Percentiles rank a stretch among this genome's conserved stretches.
Conservation (phyloP, 2,329 filamentous ascomycete genomes). For the Neonectria ditissima region DNA sequence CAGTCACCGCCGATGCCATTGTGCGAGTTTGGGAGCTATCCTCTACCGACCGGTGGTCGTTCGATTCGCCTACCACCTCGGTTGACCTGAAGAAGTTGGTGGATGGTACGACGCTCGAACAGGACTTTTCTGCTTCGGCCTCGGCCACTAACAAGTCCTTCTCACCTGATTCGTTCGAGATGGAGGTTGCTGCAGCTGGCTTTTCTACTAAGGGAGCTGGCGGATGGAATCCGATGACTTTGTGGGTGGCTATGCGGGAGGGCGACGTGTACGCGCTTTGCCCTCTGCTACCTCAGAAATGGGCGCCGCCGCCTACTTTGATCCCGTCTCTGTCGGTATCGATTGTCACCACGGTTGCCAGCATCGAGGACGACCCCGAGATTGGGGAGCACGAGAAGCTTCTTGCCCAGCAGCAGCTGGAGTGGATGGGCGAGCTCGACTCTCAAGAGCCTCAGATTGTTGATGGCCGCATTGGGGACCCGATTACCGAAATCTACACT, state of each 20-base stretch:
- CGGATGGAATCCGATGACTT: conserved; percentile 95
- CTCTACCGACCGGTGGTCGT: conserved; percentile 85
- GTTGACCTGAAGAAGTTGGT: conserved; percentile 91
- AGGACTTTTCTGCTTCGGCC: conserved; percentile 83
- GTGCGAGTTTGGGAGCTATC: conserved; percentile 93
- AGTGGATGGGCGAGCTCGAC: conserved; percentile 76
- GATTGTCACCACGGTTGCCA: conserved; percentile 79
- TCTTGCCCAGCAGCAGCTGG: conserved; percentile 72
- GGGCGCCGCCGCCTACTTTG: conserved; percentile 81
- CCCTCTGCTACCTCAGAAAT: conserved; percentile 87
- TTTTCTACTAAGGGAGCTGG: conserved; percentile 77
- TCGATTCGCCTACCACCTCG: conserved; percentile 83
- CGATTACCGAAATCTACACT: conserved; percentile 65
- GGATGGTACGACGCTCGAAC: conserved; percentile 83
- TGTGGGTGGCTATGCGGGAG: conserved; percentile 96
- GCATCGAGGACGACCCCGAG: conserved; percentile 69
- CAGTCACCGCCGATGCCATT: conserved; percentile 87
- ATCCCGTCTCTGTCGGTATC: conserved; percentile 86
- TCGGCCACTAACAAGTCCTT: conserved; percentile 83
- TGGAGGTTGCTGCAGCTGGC: conserved; percentile 91
- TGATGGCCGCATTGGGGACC: conserved; percentile 62
- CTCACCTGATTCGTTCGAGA: conserved; percentile 89
- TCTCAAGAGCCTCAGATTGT: conserved; percentile 70
- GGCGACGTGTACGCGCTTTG: conserved; percentile 95
- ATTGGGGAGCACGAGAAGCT: conserved; percentile 65